Percentiles rank a stretch among this genome's conserved stretches.
Conservation (phyloP, 352 stramenopile species). For the Phytophthora idaei region DNA sequence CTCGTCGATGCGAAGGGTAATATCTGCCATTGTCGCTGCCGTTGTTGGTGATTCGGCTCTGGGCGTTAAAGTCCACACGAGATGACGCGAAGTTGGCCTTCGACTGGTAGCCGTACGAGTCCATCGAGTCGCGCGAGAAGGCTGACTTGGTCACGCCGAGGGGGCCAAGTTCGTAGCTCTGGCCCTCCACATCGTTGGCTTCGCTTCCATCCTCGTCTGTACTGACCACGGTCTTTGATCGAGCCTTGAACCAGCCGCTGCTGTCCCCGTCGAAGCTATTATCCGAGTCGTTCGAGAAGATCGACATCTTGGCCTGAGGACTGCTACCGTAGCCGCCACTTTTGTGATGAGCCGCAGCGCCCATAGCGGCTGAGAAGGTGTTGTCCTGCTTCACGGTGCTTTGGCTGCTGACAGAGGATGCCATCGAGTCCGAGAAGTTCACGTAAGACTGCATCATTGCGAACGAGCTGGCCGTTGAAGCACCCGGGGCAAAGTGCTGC, state of each 20-base stretch:
- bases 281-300: constrained; percentile 47
- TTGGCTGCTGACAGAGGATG: constrained; percentile 30
- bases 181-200: constrained; percentile 22
- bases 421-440: constrained; percentile 46
- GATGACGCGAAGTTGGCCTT: constrained; percentile 28
- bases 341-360: constrained; percentile 18
- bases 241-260: constrained; percentile 47
- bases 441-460: constrained; percentile 45
- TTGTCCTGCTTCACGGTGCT: constrained; percentile 24
- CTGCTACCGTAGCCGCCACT: constrained; percentile 28
- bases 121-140: constrained; percentile 33
- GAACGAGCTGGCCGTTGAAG: constrained; percentile 24
- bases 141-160: constrained; percentile 33
- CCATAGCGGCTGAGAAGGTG: constrained; percentile 38
- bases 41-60: constrained; percentile 37
- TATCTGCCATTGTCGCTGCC: constrained; percentile 38
- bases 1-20: constrained; percentile 28
- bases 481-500: constrained; percentile 11
- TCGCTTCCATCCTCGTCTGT: constrained; percentile 30
- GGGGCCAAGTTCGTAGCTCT: constrained; percentile 33
- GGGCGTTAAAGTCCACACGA: constrained; percentile 34
- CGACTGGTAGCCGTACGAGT: constrained; percentile 39
- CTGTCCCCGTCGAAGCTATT: constrained; percentile 46
- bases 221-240: constrained; percentile 56
- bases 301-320: constrained; percentile 47